Evolutionary conservation across 352 stramenopile genomes (phyloP).

Genomic region (Hyaloperonospora brassicae): DNA sequence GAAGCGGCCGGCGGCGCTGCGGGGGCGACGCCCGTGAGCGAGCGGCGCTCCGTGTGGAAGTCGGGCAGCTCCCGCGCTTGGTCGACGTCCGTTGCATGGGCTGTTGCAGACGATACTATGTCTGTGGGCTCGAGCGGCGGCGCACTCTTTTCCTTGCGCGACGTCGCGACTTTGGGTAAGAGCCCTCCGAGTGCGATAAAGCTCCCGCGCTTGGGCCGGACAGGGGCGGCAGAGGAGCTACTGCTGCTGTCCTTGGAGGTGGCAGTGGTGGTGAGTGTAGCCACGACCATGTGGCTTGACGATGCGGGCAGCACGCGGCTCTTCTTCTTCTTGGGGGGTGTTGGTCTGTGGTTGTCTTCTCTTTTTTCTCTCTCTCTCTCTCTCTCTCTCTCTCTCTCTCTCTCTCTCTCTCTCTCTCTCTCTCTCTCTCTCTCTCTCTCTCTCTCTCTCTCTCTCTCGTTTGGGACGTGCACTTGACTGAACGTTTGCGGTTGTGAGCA

Average conservation of each 20-base stretch:
- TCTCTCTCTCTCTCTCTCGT: no score
- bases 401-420: no score
- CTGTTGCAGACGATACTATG: no score
- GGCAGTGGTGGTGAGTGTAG: slow-evolving; percentile 2
- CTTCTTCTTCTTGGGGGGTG: no score
- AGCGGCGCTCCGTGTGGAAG: slow-evolving; percentile 35
- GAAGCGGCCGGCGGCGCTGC: slow-evolving; percentile 26
- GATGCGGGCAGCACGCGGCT: neutral
- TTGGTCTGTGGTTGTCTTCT: no score
- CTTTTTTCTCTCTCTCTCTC: no score
- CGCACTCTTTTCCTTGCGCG: slow-evolving; percentile 34
- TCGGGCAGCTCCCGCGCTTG: slow-evolving; percentile 41
- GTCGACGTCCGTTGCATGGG: slow-evolving; percentile 24
- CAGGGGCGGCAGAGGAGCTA: neutral
- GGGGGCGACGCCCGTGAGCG: slow-evolving; percentile 30
- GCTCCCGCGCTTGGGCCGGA: slow-evolving; percentile 41
- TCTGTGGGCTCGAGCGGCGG: no score
- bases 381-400: no score
- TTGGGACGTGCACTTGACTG: slow-evolving; percentile 3
- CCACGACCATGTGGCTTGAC: slow-evolving; percentile 27
- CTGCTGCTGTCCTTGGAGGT: slow-evolving; percentile 23
- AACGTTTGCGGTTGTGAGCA: slow-evolving; percentile 23
- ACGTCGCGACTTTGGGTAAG: slow-evolving; percentile 51
- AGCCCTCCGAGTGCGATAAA: slow-evolving; percentile 44
- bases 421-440: no score